A percentile compares a stretch with the other conserved stretches of the same genome.
phyloP scores from a whole-genome alignment of 2,329 filamentous ascomycete species.

The Apiospora sp. region DNA sequence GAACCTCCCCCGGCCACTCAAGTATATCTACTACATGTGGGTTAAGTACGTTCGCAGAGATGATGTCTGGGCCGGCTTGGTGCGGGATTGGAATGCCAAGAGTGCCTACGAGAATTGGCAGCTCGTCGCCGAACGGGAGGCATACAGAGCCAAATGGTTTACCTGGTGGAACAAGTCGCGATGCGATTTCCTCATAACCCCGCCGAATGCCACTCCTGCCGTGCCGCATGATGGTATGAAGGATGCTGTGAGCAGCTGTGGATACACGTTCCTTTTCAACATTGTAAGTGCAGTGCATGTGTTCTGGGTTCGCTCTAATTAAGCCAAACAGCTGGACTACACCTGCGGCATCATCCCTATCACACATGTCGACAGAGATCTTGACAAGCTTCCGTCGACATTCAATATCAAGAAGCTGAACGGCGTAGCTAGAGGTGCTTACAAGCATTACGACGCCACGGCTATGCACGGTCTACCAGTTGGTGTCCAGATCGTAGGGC shows the following conservation, averaged over 20 bases:
- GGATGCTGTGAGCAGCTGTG: constrained; percentile 84
- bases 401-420: constrained; percentile 74
- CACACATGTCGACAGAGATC: constrained; percentile 77
- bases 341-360: constrained; percentile 83
- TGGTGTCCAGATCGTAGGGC: constrained; percentile 83
- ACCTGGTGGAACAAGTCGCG: constrained; percentile 81
- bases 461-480: constrained; percentile 90
- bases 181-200: constrained; percentile 81
- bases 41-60: constrained; percentile 85
- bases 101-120: constrained; percentile 83
- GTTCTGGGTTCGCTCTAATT: constrained; percentile 27
- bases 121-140: constrained; percentile 78
- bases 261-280: constrained; percentile 95
- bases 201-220: constrained; percentile 90
- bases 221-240: constrained; percentile 88
- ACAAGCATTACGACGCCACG: constrained; percentile 82
- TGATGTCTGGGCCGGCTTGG: constrained; percentile 77
- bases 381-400: constrained; percentile 69
- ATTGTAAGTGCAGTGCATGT: constrained; percentile 60
- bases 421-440: constrained; percentile 81
- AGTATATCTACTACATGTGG: constrained; percentile 89
- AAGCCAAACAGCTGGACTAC: constrained; percentile 75
- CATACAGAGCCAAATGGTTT: constrained; percentile 80
- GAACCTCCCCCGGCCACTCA: constrained; percentile 74
- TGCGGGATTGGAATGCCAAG: constrained; percentile 78